Evolutionary conservation across 1,284 basidiomycete genomes (phyloP), one percentile per base, ranked within the genome.

Genomic region (Naganishia sp.): DNA sequence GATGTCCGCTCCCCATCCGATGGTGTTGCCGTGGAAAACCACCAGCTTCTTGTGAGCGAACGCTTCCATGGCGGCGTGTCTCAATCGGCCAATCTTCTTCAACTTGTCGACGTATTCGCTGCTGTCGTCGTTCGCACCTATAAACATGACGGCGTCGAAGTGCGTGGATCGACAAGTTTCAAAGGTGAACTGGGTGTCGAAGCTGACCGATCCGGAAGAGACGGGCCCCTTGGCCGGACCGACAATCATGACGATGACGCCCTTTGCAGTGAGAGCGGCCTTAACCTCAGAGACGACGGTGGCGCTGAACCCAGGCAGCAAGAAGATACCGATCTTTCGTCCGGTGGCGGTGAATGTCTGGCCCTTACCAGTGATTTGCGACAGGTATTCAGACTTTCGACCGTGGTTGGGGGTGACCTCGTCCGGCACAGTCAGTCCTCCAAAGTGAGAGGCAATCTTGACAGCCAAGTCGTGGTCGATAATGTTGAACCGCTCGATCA

Each of bases 21-120:
- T 75, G 15, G 76, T 75, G 55, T 78, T 77, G 45, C 88, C 90
- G 45, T 87, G 81, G 6, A 86, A 88, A n/a, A 85, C 87, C 59
- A 91, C 88, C 13, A 86, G 74, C 78, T 91, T 90, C 76, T 86
- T 85, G 75, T 91, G 90, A 28, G 88, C 88, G 77, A 89, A 91
- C 0, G 89, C 86, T 77, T 92, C 90, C 48, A 87, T 83, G 2
- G 88, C 82, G 83, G 87, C 90, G 73, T 91, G 76, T 63, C 75
- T 71, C 13, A 77, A 50, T 68, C 78, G 74, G 23, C 78, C 78
- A 42, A 81, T 75, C 71, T 85, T 82, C 13, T 80, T 83, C 70
- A 86, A 84, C 54, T 83, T 81, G 11, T 77, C 77, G 39, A 56
- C 23, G 36, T 65, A 65, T 31, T 57, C 46, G 23, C 46, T 39